Conservation (phyloP, 306 rosid genomes). For the Boehmeria nivea region DNA sequence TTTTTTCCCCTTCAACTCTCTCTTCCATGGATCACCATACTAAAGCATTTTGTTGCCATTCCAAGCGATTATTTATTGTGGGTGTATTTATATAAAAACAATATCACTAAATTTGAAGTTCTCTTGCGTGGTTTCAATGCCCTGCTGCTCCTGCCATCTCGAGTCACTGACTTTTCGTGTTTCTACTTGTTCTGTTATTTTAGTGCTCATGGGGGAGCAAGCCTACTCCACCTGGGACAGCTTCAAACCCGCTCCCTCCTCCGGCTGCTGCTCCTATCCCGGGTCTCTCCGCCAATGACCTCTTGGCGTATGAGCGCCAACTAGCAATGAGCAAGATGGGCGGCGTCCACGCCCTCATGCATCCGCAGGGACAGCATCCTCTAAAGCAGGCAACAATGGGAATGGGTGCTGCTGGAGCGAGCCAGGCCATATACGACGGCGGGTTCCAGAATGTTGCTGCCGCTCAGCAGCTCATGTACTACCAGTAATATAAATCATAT, state of each 20-base stretch:
- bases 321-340: slow-evolving; percentile 95
- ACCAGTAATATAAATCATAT: slow-evolving; percentile 50
- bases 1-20: too few relatives aligned
- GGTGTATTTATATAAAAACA: background rate
- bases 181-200: too few relatives aligned
- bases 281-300: slow-evolving; percentile 64
- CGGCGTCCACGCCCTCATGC: slow-evolving; percentile 79
- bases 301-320: slow-evolving; percentile 73
- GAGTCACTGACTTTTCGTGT: too few relatives aligned
- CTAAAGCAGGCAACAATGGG: slow-evolving; percentile 82
- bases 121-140: background rate
- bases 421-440: slow-evolving; percentile 94
- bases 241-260: slow-evolving; percentile 94
- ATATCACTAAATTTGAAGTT: background rate
- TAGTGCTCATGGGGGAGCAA: slow-evolving; percentile 99
- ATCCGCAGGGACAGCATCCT: slow-evolving; percentile 72
- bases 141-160: too few relatives aligned
- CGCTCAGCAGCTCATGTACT: slow-evolving; percentile 96
- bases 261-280: slow-evolving; percentile 66
- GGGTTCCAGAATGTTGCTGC: slow-evolving; percentile 92
- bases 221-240: slow-evolving; percentile 93
- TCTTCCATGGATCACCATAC: too few relatives aligned
- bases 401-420: slow-evolving; percentile 67
- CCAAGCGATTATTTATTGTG: background rate
- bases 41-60: too few relatives aligned